phyloP scores from a whole-genome alignment of 176 grass and related monocot species.

The Ananas comosus region DNA sequence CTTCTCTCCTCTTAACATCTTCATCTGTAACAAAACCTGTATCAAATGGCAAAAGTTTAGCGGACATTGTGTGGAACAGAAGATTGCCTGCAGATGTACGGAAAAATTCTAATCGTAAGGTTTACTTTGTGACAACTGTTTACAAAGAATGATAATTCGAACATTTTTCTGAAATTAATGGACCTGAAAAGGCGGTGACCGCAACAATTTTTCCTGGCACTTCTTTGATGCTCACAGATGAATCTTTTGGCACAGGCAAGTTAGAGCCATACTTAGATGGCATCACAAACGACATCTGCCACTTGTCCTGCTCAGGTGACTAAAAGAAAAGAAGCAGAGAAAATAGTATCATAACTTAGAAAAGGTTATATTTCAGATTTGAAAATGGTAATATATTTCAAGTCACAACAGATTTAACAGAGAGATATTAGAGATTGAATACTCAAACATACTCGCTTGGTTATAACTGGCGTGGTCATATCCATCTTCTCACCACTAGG shows the following conservation, averaged over 20 bases:
- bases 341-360: neutral
- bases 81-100: too few relatives aligned
- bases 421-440: too few relatives aligned
- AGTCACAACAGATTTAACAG: neutral
- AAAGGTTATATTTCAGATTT: constrained; percentile 3
- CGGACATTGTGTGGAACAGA: neutral
- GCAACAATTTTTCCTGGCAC: constrained; percentile 63
- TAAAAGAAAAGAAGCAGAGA: constrained; percentile 3
- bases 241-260: constrained; percentile 67
- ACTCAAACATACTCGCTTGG: constrained; percentile 36
- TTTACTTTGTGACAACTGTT: neutral
- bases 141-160: neutral
- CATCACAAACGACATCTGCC: constrained; percentile 97
- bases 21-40: constrained; percentile 85
- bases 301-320: constrained; percentile 38
- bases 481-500: constrained; percentile 54
- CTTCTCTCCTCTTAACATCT: constrained; percentile 52
- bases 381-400: neutral
- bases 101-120: too few relatives aligned
- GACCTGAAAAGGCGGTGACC: constrained; percentile 64
- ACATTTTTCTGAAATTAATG: neutral
- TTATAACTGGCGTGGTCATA: constrained; percentile 93
- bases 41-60: neutral
- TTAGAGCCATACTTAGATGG: constrained; percentile 75
- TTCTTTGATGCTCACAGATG: constrained; percentile 70